Evolutionary conservation across 164 flowering plant genomes (phyloP), one percentile per base, ranked within the genome.

Genomic region (Sedum album): DNA sequence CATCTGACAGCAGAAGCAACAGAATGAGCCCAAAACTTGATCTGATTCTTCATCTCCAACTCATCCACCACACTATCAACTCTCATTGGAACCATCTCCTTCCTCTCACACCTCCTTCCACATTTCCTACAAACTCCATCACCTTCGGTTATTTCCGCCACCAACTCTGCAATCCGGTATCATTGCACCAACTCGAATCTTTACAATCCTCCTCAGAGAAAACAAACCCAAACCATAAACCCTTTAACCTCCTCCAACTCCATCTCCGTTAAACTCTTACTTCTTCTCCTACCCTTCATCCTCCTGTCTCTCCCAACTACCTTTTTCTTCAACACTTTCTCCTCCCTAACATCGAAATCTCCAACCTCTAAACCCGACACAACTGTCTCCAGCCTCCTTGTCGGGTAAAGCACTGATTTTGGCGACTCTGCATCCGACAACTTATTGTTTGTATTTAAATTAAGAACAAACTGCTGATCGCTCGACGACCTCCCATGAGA

Each of bases 141-240:
- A 0, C n/a, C 66, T 25, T 53, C 71, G 4, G n/a, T 13, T 61
- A 21, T 51, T 28, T 38, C 57, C 65, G 31, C 20, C 36, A 25
- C 73, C 71, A 25, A 69, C 13, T 73, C 48, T 73, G 78, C 68
- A 78, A 65, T 41, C 76, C 78, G 82, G 82, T 39, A 79, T 68
- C 6, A 79, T 71, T 7, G 74, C 26, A 68, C 79, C 70, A 79
- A 36, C 53, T 53, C 21, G 79, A 60, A 44, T 44, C 72, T 31
- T 61, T 65, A 31, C 57, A 31, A 21, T 79, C 79, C 64, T 79
- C 79, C 31, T 76, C 82, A 4, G 74, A 72, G 31, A 79, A 79
- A 57, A 74, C 82, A 46, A 79, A 79, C 21, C 82, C 82, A 48
- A 74, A 76, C 82, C 77, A 79, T 76, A 61, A 79, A 79, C 70